Base-by-base conservation (phyloP, 2,329 filamentous ascomycete species). In the Exophiala xenobiotica region DNA sequence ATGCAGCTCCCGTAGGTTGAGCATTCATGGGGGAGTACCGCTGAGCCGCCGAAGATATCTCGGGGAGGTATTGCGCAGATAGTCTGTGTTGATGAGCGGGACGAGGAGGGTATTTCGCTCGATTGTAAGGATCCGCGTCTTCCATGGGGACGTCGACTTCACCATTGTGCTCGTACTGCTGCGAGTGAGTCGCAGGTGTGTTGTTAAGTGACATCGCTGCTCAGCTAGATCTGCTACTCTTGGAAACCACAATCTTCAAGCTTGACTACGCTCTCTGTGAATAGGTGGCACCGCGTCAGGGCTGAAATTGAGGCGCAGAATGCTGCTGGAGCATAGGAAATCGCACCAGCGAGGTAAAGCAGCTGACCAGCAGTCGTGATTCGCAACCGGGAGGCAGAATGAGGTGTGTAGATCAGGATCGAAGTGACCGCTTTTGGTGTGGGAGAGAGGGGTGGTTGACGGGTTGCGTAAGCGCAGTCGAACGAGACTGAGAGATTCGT, bases 21-120 rank as follows among this genome's bases (percentile, higher is more conserved):
- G 83, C 81, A 68, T 96, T 92, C 91, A 96, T 96, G 58, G 92
- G 93, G 40, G 92, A 97, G 73, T 97, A 97, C 67, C 91, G 84
- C 69, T 95, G 88, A 53, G 90, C 88, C 51, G 90, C 89, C 44
- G 88, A 79, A 37, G 90, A 93, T 53, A 88, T 84, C 65, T 92
- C 85, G 60, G 85, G 84, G 44, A 85, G 75, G 40, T 84, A 72
- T 61, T 86, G 87, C 62, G 90, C 82, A 56, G 81, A 89, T 54
- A 83, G 76, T 61, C 92, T 84, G 64, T 90, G 83, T 67, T 90
- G 85, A 67, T 90, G 87, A 69, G 83, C 83, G 37, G 88, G 83
- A 61, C 88, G 83, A 72, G 90, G 83, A 54, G 88, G 82, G 70
- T 96, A 95, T 71, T 95, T 95, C 66, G 89, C 83, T 70, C 85